Conservation (phyloP, 345 rosid species). For the Eucalyptus shirleyi region DNA sequence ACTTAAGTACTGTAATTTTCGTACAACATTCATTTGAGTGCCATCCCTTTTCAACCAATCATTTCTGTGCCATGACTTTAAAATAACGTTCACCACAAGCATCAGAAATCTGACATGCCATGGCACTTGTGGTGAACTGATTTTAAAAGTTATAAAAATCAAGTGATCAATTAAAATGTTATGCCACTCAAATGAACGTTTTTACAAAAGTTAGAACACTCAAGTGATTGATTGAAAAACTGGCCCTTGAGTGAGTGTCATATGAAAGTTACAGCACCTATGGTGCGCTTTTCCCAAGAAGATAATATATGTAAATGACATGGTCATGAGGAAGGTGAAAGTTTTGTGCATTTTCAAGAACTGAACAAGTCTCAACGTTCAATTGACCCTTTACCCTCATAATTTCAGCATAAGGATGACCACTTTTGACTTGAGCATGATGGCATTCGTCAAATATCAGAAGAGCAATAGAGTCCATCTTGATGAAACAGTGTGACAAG, state of each 20-base stretch:
- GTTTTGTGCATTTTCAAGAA: not conserved
- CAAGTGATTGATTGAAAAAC: not conserved
- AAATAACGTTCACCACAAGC: not conserved
- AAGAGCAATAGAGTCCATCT: constrained; percentile 82
- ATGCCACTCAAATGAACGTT: not conserved
- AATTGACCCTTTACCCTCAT: constrained; percentile 53
- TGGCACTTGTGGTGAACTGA: not conserved
- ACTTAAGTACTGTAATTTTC: not conserved
- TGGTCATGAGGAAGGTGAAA: not conserved
- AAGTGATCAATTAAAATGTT: not conserved
- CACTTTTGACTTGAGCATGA: constrained; percentile 79
- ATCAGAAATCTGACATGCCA: not conserved
- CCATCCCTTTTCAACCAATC: not conserved
- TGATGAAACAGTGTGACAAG: constrained; percentile 83
- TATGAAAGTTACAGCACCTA: not conserved
- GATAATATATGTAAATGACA: not conserved
- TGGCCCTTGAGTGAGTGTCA: not conserved
- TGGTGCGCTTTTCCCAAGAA: not conserved
- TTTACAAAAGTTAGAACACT: not conserved
- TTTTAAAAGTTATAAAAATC: not conserved
- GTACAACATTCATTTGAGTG: not conserved
- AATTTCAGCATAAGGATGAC: constrained; percentile 85
- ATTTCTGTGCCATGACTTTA: not conserved
- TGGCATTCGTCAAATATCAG: constrained; percentile 92
- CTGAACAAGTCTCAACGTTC: not conserved